Conservation (phyloP, 352 stramenopile species). For the Globisporangium cylindrosporum region DNA sequence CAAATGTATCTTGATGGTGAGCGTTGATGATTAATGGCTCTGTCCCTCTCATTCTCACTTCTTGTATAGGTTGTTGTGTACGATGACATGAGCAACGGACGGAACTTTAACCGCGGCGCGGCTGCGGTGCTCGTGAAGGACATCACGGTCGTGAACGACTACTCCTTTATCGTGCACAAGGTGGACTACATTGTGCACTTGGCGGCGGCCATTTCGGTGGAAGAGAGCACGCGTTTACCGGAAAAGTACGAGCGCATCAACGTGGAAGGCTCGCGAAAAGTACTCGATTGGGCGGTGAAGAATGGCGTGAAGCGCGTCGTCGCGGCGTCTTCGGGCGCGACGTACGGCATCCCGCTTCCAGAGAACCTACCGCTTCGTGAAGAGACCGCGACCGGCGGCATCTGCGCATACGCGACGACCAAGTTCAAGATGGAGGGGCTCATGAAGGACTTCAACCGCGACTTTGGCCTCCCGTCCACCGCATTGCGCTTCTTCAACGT, state of each 20-base stretch:
- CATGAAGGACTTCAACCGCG: conserved; percentile 66
- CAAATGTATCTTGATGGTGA: background rate
- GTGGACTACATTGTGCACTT: conserved; percentile 84
- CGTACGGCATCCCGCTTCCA: conserved; percentile 60
- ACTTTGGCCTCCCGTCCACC: conserved; percentile 70
- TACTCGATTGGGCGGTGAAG: conserved; percentile 74
- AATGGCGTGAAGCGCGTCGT: conserved; percentile 79
- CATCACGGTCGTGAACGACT: conserved; percentile 79
- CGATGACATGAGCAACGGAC: conserved; percentile 88
- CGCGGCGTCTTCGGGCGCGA: conserved; percentile 72
- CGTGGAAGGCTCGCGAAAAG: conserved; percentile 75
- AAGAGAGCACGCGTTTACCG: conserved; percentile 79
- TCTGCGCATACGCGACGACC: conserved; percentile 78
- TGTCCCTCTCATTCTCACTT: background rate
- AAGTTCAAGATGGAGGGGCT: conserved; percentile 86
- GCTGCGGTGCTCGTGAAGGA: conserved; percentile 80
- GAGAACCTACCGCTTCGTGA: conserved; percentile 74
- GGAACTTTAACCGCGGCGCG: conserved; percentile 78
- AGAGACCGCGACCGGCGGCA: conserved; percentile 69
- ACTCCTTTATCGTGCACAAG: conserved; percentile 78
- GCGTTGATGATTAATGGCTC: background rate
- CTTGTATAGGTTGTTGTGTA: conserved; percentile 68
- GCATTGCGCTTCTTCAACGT: conserved; percentile 86
- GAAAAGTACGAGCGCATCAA: conserved; percentile 88
- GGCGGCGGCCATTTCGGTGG: conserved; percentile 79